phyloP scores from a whole-genome alignment of 495 filamentous ascomycete genomes.

The Friedmanniomyces simplex region DNA sequence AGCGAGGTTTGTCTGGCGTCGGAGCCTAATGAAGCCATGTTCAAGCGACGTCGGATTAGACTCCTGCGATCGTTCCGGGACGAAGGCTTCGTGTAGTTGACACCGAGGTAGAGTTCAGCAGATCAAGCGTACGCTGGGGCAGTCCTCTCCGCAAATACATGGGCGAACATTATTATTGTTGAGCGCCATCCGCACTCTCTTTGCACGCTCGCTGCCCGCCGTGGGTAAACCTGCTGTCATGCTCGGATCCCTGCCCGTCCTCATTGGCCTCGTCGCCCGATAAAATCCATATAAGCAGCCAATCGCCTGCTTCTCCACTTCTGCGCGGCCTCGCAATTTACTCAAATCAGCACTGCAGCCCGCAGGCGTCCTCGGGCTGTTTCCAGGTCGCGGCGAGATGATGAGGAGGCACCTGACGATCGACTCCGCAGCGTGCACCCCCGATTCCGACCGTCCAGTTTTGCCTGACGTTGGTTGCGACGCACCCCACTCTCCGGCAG shows the following conservation, averaged over 20 bases:
- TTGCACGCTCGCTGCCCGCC: too few species aligned
- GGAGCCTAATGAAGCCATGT: neutral
- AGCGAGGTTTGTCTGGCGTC: neutral
- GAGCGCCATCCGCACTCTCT: neutral
- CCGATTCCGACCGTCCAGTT: neutral
- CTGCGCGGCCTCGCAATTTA: too few species aligned
- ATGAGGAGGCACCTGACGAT: neutral
- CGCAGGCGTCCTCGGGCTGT: too few species aligned
- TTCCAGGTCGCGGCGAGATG: too few species aligned
- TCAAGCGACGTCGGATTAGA: neutral
- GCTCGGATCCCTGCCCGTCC: too few species aligned
- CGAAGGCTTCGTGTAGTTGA: too few species aligned
- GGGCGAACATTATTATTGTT: neutral
- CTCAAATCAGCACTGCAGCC: too few species aligned
- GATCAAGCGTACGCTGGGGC: too few species aligned
- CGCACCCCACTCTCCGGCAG: neutral
- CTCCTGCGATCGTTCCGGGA: neutral
- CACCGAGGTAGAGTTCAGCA: neutral
- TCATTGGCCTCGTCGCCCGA: too few species aligned
- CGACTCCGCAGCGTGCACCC: neutral
- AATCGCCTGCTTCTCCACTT: too few species aligned
- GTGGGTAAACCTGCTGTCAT: too few species aligned
- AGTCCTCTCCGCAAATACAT: neutral
- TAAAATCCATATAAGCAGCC: too few species aligned
- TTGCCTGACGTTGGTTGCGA: neutral